These are phyloP conservation scores for Cardamine occulta DNA, from an alignment of 345 rosid species.

Conservation along the genomic window DNA sequence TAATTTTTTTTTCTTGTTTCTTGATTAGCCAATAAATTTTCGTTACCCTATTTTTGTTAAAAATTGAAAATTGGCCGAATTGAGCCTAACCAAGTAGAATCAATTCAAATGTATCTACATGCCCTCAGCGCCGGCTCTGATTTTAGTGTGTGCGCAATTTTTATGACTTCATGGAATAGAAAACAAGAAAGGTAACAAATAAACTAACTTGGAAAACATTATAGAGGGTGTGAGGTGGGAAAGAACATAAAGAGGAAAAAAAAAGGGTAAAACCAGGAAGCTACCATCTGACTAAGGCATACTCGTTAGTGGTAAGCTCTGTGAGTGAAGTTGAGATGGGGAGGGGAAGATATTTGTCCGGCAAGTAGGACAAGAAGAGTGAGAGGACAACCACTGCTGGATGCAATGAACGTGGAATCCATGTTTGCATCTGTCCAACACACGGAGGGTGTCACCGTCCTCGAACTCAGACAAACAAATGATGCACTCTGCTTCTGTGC, in stretches of 20 bases:
- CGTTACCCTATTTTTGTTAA: too few species aligned
- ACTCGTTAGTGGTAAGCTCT: neutral
- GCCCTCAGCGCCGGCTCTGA: too few species aligned
- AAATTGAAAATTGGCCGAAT: too few species aligned
- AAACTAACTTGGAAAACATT: conserved; percentile 23
- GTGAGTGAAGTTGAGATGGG: conserved; percentile 7
- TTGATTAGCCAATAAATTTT: too few species aligned
- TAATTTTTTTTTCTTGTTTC: too few species aligned
- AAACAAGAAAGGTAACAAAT: conserved; percentile 1
- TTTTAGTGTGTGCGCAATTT: neutral
- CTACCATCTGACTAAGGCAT: conserved; percentile 25
- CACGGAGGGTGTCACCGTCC: conserved; percentile 61
- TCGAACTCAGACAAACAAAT: conserved; percentile 74
- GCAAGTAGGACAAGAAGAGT: conserved; percentile 79
- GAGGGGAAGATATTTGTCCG: conserved; percentile 50
- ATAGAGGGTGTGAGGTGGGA: neutral
- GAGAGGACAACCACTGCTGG: conserved; percentile 63
- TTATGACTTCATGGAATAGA: conserved; percentile 3
- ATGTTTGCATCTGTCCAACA: conserved; percentile 66
- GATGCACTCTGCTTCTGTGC: conserved; percentile 61
- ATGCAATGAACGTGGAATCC: conserved; percentile 76
- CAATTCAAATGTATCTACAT: too few species aligned
- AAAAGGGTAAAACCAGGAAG: conserved; percentile 7
- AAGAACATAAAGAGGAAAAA: neutral
- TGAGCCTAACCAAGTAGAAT: too few species aligned